Conservation (phyloP, 805 yeast species). For the Priceomyces fermenticarens region DNA sequence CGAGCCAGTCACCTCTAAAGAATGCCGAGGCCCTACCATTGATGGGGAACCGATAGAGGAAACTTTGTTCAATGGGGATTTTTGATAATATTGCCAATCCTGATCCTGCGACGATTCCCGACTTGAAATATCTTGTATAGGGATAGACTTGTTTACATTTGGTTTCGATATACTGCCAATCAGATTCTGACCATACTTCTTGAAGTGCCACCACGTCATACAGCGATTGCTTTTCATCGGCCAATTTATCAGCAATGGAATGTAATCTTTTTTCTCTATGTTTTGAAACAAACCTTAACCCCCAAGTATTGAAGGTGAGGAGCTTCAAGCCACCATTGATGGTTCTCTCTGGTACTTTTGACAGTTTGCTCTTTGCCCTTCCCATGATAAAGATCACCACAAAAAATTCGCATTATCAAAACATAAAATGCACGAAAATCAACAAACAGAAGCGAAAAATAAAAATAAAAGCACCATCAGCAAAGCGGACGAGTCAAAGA, state of each 20-base stretch:
- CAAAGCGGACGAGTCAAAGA: neutral
- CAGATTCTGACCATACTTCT: slow-evolving; percentile 87
- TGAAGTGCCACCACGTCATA: slow-evolving; percentile 92
- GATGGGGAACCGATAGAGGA: slow-evolving; percentile 80
- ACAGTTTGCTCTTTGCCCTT: neutral
- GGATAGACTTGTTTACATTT: slow-evolving; percentile 52
- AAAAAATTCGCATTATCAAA: neutral
- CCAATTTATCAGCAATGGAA: slow-evolving; percentile 71
- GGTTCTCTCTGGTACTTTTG: neutral
- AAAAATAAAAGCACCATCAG: neutral
- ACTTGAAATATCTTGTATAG: slow-evolving; percentile 63
- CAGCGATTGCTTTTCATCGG: slow-evolving; percentile 33
- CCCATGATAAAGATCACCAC: neutral
- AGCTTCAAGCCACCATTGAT: slow-evolving; percentile 34
- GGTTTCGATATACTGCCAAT: slow-evolving; percentile 64
- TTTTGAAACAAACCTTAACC: slow-evolving; percentile 81
- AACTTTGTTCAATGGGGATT: slow-evolving; percentile 77
- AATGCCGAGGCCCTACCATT: slow-evolving; percentile 95
- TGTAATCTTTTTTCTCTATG: slow-evolving; percentile 57
- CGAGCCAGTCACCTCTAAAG: slow-evolving; percentile 95
- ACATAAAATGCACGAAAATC: neutral
- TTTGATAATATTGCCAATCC: slow-evolving; percentile 84
- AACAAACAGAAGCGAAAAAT: neutral
- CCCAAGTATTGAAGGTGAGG: slow-evolving; percentile 83
- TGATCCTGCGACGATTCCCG: slow-evolving; percentile 91